These are phyloP conservation scores for Tylopilus rubrobrunneus DNA, from an alignment of 768 basidiomycete genomes.

Conservation along the genomic window DNA sequence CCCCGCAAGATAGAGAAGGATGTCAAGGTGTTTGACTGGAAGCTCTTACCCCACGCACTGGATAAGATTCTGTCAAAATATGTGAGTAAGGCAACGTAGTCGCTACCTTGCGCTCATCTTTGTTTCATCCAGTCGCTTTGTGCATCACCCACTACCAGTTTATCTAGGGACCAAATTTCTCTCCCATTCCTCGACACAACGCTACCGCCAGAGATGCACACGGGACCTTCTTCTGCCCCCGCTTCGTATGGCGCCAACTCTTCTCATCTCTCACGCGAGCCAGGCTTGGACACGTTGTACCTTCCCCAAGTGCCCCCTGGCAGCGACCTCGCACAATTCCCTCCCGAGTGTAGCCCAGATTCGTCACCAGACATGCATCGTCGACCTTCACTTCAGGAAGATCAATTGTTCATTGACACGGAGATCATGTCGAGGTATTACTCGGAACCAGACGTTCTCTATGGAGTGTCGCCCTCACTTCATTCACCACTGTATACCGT, in stretches of 20 bases:
- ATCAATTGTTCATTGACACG: constrained; percentile 21
- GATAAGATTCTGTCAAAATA: constrained; percentile 85
- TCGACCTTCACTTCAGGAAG: constrained; percentile 20
- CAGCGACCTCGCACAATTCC: constrained; percentile 16
- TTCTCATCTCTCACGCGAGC: constrained; percentile 9
- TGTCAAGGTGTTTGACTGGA: constrained; percentile 84
- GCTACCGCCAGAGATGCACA: constrained; percentile 12
- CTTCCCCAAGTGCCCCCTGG: constrained; percentile 18
- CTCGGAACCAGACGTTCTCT: constrained; percentile 13
- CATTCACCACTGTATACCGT: constrained; percentile 19
- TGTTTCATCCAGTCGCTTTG: constrained; percentile 42
- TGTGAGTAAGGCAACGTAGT: constrained; percentile 40
- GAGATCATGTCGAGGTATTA: constrained; percentile 23
- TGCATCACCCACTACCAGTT: constrained; percentile 34
- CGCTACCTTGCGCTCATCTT: background rate
- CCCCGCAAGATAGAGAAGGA: constrained; percentile 98
- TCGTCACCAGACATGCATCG: constrained; percentile 10
- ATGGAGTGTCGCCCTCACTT: constrained; percentile 10
- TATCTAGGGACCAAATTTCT: constrained; percentile 16
- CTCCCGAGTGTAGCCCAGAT: constrained; percentile 13
- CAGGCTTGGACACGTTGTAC: constrained; percentile 17
- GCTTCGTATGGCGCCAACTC: constrained; percentile 4
- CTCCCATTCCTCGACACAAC: constrained; percentile 31
- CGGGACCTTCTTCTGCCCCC: constrained; percentile 18
- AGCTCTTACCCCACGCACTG: constrained; percentile 61